These are phyloP conservation scores for Abelmoschus esculentus DNA, from an alignment of 345 rosid species.

Conservation along the genomic window DNA sequence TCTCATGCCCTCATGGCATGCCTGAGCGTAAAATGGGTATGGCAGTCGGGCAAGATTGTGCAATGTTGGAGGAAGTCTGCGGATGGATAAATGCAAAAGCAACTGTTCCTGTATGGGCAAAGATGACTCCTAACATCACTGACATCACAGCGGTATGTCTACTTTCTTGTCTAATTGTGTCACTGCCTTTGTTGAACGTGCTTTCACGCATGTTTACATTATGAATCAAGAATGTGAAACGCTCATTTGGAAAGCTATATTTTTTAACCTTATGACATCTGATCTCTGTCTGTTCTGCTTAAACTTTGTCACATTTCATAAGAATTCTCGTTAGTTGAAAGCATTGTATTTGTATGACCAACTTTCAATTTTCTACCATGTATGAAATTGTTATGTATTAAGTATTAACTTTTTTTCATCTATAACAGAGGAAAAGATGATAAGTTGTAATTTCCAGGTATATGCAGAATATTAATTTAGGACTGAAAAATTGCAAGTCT, in stretches of 20 bases:
- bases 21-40: constrained; percentile 99
- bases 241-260: neutral
- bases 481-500: neutral
- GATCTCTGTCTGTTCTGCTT: neutral
- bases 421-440: neutral
- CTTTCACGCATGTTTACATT: neutral
- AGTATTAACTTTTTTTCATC: neutral
- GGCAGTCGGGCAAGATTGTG: constrained; percentile 94
- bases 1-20: constrained; percentile 99
- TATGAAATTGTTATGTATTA: neutral
- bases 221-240: neutral
- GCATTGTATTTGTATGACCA: neutral
- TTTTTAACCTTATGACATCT: neutral
- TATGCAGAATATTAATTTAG: neutral
- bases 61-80: constrained; percentile 71
- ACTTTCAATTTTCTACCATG: neutral
- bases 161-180: neutral
- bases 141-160: constrained; percentile 73
- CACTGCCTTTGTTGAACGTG: neutral
- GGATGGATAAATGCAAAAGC: constrained; percentile 98
- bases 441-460: neutral
- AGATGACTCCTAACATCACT: constrained; percentile 98
- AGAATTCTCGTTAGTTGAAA: neutral
- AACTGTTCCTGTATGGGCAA: constrained; percentile 96
- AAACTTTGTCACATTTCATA: neutral